Conservation (phyloP, 2,329 filamentous ascomycete species). For the Aspergillus latus region DNA sequence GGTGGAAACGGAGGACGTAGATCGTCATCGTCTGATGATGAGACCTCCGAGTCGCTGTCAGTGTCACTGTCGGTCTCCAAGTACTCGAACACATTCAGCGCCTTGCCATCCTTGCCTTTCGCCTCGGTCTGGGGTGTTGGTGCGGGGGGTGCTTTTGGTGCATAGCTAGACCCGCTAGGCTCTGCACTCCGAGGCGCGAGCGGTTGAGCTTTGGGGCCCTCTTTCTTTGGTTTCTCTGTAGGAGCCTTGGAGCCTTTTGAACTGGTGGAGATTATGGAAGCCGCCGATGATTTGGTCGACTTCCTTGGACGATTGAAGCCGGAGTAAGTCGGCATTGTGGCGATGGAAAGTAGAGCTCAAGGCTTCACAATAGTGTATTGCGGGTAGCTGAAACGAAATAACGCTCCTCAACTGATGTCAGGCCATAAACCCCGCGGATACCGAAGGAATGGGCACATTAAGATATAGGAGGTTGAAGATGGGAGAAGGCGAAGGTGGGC, state of each 20-base stretch:
- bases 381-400: neutral
- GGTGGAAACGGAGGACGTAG: constrained; percentile 13
- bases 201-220: constrained; percentile 11
- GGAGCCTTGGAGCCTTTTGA: constrained; percentile 21
- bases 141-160: constrained; percentile 20
- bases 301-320: constrained; percentile 27
- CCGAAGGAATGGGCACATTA: constrained; percentile 12
- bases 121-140: constrained; percentile 19
- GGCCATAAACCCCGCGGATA: constrained; percentile 11
- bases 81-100: constrained; percentile 43
- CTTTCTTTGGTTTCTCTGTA: constrained; percentile 22
- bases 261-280: constrained; percentile 26
- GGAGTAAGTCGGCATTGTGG: constrained; percentile 33
- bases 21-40: constrained; percentile 22
- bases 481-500: constrained; percentile 14
- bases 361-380: constrained; percentile 1
- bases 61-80: constrained; percentile 32
- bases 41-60: constrained; percentile 23
- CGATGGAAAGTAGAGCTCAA: constrained; percentile 14
- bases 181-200: constrained; percentile 16
- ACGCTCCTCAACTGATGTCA: neutral
- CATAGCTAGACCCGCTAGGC: constrained; percentile 17
- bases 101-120: constrained; percentile 20
- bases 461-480: constrained; percentile 11
- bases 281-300: constrained; percentile 27